Conservation (phyloP, 257 asterid species). For the Nicotiana knightiana region DNA sequence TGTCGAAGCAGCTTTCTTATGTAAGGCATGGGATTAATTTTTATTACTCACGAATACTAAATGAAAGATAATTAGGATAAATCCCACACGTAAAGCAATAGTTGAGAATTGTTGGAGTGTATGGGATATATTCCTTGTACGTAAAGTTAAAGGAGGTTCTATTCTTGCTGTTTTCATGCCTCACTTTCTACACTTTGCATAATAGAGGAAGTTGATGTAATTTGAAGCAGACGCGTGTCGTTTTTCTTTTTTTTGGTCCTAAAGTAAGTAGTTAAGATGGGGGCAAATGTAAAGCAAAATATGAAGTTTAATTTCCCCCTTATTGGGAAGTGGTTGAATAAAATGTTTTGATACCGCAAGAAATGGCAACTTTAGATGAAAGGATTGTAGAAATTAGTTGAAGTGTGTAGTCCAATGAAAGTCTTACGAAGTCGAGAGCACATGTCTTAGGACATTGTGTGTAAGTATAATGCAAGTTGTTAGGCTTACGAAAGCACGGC, state of each 20-base stretch:
- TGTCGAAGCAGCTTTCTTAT: no score
- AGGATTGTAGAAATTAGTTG: not conserved
- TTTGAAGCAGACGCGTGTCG: not conserved
- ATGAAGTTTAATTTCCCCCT: not conserved
- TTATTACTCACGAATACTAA: not conserved
- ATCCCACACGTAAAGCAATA: not conserved
- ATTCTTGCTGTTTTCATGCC: not conserved
- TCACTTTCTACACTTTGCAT: not conserved
- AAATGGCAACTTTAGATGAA: not conserved
- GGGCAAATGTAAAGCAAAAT: not conserved
- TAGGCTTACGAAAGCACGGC: not conserved
- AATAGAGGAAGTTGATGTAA: not conserved
- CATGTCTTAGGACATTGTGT: not conserved
- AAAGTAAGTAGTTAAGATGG: not conserved
- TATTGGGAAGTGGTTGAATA: not conserved
- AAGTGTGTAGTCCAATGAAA: not conserved
- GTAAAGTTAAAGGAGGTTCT: not conserved
- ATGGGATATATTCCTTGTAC: not conserved
- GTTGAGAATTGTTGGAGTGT: constrained; percentile 5
- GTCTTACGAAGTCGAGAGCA: not conserved
- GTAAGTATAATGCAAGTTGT: not conserved
- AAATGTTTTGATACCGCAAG: not conserved
- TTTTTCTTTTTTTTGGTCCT: not conserved
- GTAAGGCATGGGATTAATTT: not conserved
- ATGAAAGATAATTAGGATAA: not conserved